Percentiles rank a stretch among this genome's conserved stretches.
These are phyloP conservation scores for Plectranthus barbatus DNA, from an alignment of 257 asterid genomes.

Conservation along the genomic window DNA sequence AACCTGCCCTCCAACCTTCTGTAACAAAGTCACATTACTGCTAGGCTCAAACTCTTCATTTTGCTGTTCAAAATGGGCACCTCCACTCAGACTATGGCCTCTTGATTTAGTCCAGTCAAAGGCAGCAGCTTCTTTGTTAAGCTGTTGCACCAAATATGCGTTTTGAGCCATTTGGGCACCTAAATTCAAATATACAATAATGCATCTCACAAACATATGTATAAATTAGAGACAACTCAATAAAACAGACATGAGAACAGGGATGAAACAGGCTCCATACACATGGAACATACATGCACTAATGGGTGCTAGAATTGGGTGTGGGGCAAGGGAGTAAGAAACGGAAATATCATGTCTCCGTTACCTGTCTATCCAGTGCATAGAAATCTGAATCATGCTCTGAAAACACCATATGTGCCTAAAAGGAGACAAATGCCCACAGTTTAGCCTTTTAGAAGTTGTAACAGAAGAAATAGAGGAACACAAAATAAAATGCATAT, in stretches of 20 bases:
- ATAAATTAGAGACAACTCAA: background rate
- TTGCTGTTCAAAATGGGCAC: constrained; percentile 19
- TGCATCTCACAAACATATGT: background rate
- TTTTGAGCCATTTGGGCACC: background rate
- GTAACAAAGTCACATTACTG: constrained; percentile 25
- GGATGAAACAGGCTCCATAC: background rate
- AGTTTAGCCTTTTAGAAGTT: background rate
- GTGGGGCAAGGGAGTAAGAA: background rate
- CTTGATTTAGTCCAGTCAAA: constrained; percentile 88
- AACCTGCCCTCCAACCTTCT: constrained; percentile 69
- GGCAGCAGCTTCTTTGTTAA: constrained; percentile 67
- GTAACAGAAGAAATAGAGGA: background rate
- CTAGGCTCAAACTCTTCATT: constrained; percentile 37
- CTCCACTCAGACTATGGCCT: constrained; percentile 55
- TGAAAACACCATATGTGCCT: constrained; percentile 90
- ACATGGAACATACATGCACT: background rate
- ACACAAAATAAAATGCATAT: background rate
- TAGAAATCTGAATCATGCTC: constrained; percentile 80
- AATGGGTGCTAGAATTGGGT: background rate
- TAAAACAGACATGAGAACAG: background rate
- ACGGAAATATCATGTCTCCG: background rate
- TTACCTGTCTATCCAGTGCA: constrained; percentile 74
- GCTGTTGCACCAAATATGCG: constrained; percentile 37
- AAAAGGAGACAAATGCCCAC: constrained; percentile 15
- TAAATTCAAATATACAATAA: background rate